Conservation (phyloP, 1,284 basidiomycete species). For the Polyporus tsugae region DNA sequence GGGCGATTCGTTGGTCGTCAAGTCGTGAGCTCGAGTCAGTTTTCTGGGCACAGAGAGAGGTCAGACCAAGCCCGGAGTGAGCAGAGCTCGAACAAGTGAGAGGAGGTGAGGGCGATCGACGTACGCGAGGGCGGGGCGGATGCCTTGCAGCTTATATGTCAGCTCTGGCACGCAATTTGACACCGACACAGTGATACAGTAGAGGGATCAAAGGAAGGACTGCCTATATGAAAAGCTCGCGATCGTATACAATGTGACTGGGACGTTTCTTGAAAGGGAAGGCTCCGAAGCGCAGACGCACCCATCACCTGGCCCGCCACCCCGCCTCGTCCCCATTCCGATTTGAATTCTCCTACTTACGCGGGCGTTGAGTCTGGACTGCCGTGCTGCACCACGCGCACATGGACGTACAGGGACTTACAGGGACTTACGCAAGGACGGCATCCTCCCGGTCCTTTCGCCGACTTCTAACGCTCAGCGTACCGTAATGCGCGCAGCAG, state of each 20-base stretch:
- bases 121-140: not conserved
- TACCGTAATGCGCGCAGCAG: not conserved
- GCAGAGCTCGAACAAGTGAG: not conserved
- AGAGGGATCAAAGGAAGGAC: not conserved
- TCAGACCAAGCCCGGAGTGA: not conserved
- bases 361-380: not conserved
- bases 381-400: not conserved
- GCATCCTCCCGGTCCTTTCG: not conserved
- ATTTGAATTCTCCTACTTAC: not conserved
- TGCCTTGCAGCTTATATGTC: not conserved
- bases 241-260: not conserved
- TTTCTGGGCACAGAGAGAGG: not conserved
- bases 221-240: not conserved
- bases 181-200: not conserved
- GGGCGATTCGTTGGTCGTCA: slow-evolving; percentile 13
- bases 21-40: not conserved
- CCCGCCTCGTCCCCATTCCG: not conserved
- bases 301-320: slow-evolving; percentile 5
- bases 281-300: not conserved
- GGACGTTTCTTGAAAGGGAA: not conserved
- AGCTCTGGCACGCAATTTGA: not conserved
- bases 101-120: not conserved
- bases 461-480: not conserved
- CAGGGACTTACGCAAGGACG: too few relatives aligned
- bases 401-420: too few relatives aligned